Evolutionary conservation across 495 filamentous ascomycete genomes (phyloP), one percentile per base, ranked within the genome.

Genomic region (Viridothelium virens): DNA sequence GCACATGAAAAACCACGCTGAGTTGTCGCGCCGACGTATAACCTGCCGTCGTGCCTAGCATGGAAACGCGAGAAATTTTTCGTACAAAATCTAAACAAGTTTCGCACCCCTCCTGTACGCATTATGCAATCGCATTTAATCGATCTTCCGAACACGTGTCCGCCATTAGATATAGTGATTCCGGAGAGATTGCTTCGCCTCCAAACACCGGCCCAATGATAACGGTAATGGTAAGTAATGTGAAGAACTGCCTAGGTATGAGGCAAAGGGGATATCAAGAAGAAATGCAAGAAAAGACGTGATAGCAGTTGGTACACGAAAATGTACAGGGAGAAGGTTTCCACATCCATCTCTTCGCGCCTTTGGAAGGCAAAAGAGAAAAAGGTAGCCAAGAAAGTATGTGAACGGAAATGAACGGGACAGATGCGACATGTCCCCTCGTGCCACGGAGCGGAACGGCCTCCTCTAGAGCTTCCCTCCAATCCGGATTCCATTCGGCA

Each of bases 151-250:
- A 59, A 7, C 6, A 59, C 31, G 9, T 59, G 18, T 36, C 53
- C 53, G 36, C 53, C 11, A 59, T 59, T 59, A 59, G 53, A 11
- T 34, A n/a, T 59, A 18, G n/a, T 7, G 11, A 10, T 33, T 59
- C 53, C 18, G 18, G 3, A 7, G n/a, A 2, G 53, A 34, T 59
- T 6, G 7, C 31, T 59, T 14, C 31, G 25, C 53, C 53, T 3
- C n/a, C 7, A 36, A 59, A 59, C 53, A 59, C 53, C 53, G 53
- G 53, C 53, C 53, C 53, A 34, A 59, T 59, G 53, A 5, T 34
- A 59, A 59, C 0, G 7, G 36, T n/a, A 9, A 34, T 9, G 18
- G 36, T 10, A 18, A 34, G 53, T 31, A 7, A 2, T 10, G 33
- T 18, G 7, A 36, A 9, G 25, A 59, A 31, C 11, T 31, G 25